Evolutionary conservation across 352 stramenopile genomes (phyloP).

Genomic region (Globisporangium polare): DNA sequence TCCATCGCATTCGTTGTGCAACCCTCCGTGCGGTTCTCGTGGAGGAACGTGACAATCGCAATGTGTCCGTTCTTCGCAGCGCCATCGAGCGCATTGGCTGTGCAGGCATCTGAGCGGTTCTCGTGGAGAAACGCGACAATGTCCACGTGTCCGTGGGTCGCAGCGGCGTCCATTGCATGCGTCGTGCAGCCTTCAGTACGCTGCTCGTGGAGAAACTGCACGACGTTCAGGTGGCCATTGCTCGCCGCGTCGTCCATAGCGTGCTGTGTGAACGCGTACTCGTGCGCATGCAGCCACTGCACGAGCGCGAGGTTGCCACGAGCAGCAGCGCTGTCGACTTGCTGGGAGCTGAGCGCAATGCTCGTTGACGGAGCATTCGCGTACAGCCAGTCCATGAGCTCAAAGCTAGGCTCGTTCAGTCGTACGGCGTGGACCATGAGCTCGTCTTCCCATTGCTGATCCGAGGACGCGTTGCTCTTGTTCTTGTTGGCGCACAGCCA

Average conservation of each 20-base stretch:
- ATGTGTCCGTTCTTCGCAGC: constrained; percentile 10
- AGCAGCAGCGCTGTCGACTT: constrained; percentile 6
- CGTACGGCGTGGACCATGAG: constrained; percentile 11
- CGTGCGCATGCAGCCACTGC: constrained; percentile 9
- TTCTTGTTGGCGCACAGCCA: background rate
- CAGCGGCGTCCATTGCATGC: constrained; percentile 9
- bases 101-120: constrained; percentile 7
- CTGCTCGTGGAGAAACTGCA: constrained; percentile 4
- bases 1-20: constrained; percentile 11
- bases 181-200: constrained; percentile 8
- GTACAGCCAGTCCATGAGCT: constrained; percentile 13
- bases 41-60: constrained; percentile 6
- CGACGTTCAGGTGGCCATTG: background rate
- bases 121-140: constrained; percentile 8
- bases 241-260: constrained; percentile 13
- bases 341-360: constrained; percentile 2
- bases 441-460: constrained; percentile 5
- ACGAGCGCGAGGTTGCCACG: constrained; percentile 3
- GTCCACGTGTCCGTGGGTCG: background rate
- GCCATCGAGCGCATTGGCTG: constrained; percentile 4
- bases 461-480: background rate
- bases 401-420: background rate
- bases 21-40: constrained; percentile 1
- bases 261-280: constrained; percentile 2
- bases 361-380: constrained; percentile 5